These are phyloP conservation scores for Odonthalia washingtoniensis DNA, from an alignment of 31 red algal species.

Conservation along the genomic window DNA sequence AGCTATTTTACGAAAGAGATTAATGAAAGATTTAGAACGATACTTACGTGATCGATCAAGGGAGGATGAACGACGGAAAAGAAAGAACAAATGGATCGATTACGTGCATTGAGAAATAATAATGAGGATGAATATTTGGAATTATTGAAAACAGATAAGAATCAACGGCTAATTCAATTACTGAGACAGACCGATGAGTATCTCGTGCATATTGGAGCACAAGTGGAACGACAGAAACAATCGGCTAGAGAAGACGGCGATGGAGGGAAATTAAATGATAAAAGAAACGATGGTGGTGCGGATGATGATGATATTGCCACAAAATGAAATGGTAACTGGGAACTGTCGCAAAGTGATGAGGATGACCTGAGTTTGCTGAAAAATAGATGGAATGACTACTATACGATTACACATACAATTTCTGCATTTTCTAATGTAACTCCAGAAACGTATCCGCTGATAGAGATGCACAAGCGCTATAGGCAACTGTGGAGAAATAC, in stretches of 20 bases:
- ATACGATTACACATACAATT: constrained; percentile 84
- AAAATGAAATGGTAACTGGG: not conserved
- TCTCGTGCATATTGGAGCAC: constrained; percentile 85
- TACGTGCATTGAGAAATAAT: constrained; percentile 87
- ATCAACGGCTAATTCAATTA: constrained; percentile 85
- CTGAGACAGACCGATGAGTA: constrained; percentile 95
- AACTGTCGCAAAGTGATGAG: constrained; percentile 18
- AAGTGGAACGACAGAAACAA: constrained; percentile 86
- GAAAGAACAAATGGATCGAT: constrained; percentile 85
- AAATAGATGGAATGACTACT: constrained; percentile 84
- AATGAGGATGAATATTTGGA: constrained; percentile 95
- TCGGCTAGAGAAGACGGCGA: constrained; percentile 57
- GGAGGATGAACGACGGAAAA: constrained; percentile 85
- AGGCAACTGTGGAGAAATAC: too few species aligned
- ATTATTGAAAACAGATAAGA: constrained; percentile 89
- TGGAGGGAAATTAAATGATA: not conserved
- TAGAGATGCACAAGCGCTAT: too few species aligned
- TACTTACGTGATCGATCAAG: constrained; percentile 73
- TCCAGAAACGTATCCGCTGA: too few species aligned
- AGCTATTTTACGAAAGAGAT: constrained; percentile 50
- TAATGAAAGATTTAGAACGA: constrained; percentile 63
- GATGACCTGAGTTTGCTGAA: constrained; percentile 50
- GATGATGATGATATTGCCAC: too few species aligned
- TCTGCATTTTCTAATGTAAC: too few species aligned
- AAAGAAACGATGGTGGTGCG: not conserved